Evolutionary conservation across 164 flowering plant species (phyloP).

Genomic region (Dillenia turbinata): DNA sequence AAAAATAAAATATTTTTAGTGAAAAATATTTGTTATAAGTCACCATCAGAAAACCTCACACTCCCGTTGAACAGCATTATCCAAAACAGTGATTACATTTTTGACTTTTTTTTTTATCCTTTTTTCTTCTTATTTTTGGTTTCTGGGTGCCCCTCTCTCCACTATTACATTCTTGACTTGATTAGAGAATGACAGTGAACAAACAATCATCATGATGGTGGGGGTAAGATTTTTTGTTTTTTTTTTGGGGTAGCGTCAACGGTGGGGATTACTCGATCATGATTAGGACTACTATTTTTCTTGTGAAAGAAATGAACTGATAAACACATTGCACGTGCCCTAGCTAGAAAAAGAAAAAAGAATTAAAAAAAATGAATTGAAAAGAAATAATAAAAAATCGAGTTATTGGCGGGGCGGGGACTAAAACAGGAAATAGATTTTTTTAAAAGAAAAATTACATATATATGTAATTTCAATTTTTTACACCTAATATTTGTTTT

Average conservation of each 20-base stretch:
- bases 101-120: not conserved
- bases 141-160: no score
- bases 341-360: not conserved
- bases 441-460: no score
- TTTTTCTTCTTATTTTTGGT: not conserved
- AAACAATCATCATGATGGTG: not conserved
- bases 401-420: no score
- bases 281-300: not conserved
- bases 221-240: conserved; percentile 9
- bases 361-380: no score
- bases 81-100: not conserved
- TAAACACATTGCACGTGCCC: conserved; percentile 14
- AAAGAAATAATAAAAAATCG: no score
- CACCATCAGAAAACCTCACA: no score
- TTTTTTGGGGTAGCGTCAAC: not conserved
- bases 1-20: no score
- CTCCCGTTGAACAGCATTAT: no score
- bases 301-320: not conserved
- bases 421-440: no score
- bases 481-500: no score
- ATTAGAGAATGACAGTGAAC: not conserved
- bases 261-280: conserved; percentile 10
- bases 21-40: no score
- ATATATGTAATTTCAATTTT: no score
- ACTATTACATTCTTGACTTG: not conserved